Evolutionary conservation across 2,329 filamentous ascomycete species (phyloP).

Genomic region (Coccinonectria pachysandricola): DNA sequence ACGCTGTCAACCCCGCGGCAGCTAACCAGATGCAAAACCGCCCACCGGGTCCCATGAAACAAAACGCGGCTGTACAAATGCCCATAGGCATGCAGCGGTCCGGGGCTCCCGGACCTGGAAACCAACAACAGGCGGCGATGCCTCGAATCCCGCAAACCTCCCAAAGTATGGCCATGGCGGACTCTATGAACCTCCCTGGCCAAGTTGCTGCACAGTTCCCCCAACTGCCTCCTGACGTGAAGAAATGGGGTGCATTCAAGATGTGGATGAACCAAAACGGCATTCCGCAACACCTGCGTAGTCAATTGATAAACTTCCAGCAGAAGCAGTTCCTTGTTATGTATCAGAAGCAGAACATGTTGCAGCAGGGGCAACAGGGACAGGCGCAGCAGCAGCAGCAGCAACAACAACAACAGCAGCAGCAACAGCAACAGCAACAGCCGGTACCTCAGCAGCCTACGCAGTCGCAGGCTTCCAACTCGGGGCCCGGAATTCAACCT

Average conservation of each 20-base stretch:
- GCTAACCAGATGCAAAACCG: conserved; percentile 19
- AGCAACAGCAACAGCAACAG: conserved; percentile 13
- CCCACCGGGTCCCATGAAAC: conserved; percentile 21
- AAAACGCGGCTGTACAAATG: conserved; percentile 21
- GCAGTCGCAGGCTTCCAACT: conserved; percentile 18
- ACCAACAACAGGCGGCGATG: conserved; percentile 20
- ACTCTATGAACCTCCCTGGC: conserved; percentile 36
- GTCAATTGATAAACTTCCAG: conserved; percentile 26
- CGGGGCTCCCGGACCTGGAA: conserved; percentile 15
- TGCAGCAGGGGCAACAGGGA: conserved; percentile 17
- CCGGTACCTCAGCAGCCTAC: conserved; percentile 10
- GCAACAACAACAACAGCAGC: conserved; percentile 9
- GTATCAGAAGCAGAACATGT: conserved; percentile 20
- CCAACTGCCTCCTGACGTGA: conserved; percentile 31
- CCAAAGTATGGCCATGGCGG: conserved; percentile 33
- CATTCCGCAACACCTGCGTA: conserved; percentile 21
- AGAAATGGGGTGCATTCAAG: conserved; percentile 40
- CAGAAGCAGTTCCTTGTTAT: conserved; percentile 29
- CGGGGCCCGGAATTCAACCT: conserved; percentile 15
- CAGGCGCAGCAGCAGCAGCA: conserved; percentile 11
- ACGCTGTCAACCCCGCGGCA: conserved; percentile 22
- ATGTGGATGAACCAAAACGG: conserved; percentile 30
- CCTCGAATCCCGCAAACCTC: conserved; percentile 18
- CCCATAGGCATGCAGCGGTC: conserved; percentile 22
- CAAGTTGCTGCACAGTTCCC: conserved; percentile 22